Base-by-base conservation (phyloP, 257 asterid genomes). In the Ophiorrhiza pumila region DNA sequence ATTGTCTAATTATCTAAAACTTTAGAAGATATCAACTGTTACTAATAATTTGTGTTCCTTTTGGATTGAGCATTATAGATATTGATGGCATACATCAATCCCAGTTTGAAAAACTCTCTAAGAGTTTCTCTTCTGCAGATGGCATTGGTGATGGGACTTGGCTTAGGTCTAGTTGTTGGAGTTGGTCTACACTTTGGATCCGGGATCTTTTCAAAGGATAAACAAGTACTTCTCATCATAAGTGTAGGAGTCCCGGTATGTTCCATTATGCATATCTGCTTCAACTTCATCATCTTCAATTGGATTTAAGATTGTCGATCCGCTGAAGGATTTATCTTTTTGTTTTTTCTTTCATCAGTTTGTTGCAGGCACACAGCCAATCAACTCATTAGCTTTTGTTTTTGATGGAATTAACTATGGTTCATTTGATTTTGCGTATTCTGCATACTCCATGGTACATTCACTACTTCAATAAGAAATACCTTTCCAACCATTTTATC, bases 371-470 rank as follows among this genome's bases (percentile, higher is more conserved):
- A 89, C 97, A 1, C 98, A 89, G 18, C 96, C 96, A 49, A 84
- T 93, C 74, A 93, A 93, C 77, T 88, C 98, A 13, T 41, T 93
- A 43, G 98, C 98, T 2, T 93, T 93, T 55, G 97, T 93, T 31
- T 89, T 93, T 27, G 97, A 93, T 5, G 98, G 98, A 13, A 89
- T 93, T 43, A 93, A 91, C 73, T 93, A 89, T 63, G 98, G 98
- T 68, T 96, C 97, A 25, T 91, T 90, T 1, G 98, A 91, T 58
- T 93, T 93, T 70, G 97, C 93, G 10, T 93, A 85, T 76, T 86
- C 98, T 34, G 98, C 97, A 31, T 92, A 90, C 81, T 92, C 98
- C 80, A 92, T 92, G 98, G 97, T 91, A 81, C 67, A 7, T 25
- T 47, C 17, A 13, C 5, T 10, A 47, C 15, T 23, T 22, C 59